These are phyloP conservation scores for Cryphonectria nitschkei DNA, from an alignment of 2,329 filamentous ascomycete species.

Conservation along the genomic window DNA sequence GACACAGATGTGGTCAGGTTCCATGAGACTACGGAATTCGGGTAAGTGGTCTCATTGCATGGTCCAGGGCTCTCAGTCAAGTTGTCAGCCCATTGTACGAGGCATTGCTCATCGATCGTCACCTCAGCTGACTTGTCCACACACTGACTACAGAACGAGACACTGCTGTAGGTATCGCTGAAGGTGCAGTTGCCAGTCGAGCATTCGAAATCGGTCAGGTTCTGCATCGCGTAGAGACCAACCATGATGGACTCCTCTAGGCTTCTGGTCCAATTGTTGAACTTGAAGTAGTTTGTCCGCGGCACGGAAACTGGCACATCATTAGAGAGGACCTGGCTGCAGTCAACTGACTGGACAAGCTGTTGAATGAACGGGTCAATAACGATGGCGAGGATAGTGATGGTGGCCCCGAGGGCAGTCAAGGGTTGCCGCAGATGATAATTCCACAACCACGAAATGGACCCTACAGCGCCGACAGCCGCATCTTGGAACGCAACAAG, in stretches of 20 bases:
- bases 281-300: slow-evolving; percentile 10
- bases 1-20: background rate
- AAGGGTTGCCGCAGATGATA: slow-evolving; percentile 8
- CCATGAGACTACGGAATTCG: background rate
- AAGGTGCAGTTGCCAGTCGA: slow-evolving; percentile 21
- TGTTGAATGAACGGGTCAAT: slow-evolving; percentile 24
- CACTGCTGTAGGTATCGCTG: background rate
- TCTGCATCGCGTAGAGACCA: background rate
- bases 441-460: background rate
- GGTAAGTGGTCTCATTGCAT: no score
- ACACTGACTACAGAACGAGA: slow-evolving; percentile 12
- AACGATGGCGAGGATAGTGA: slow-evolving; percentile 4
- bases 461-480: background rate
- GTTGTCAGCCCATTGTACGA: background rate
- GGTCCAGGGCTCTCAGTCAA: no score
- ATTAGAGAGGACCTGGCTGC: background rate
- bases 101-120: background rate
- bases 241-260: background rate
- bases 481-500: slow-evolving; percentile 1
- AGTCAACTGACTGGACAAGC: slow-evolving; percentile 5
- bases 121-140: slow-evolving; percentile 3
- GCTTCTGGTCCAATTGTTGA: background rate
- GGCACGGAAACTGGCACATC: background rate
- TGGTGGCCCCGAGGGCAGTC: slow-evolving; percentile 2
- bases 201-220: slow-evolving; percentile 13